Evolutionary conservation across 2,329 filamentous ascomycete species (phyloP), one percentile per base, ranked within the genome.

Genomic region (Cercospora nicotianae): DNA sequence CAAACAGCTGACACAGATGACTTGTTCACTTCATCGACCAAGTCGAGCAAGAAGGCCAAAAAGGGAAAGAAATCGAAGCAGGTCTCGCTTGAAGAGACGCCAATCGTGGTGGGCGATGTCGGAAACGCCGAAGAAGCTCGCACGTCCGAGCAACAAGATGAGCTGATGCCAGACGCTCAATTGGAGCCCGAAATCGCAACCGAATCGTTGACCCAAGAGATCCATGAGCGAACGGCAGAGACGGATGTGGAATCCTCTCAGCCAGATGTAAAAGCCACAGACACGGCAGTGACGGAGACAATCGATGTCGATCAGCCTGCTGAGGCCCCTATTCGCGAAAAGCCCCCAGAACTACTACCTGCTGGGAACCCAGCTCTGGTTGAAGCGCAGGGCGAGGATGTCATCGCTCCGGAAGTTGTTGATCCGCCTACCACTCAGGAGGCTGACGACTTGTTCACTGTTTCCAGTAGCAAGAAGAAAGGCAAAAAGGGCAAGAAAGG

Each of bases 401-500:
- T 30, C 20, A 12, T 51, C 13, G 31, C 20, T 23, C 31, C 12
- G 3, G 20, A 33, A 36, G 30, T 28, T 8, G 23, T n/a, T 13
- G 23, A 55, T 5, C 1, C 30, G 16, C 61, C 28, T 31, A 20
- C 28, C 20, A 20, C 58, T 28, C 28, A 45, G 23, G 59, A 64
- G 58, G 39, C 45, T 26, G 68, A 68, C n/a, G 63, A 65, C 26
- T 51, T 59, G 7, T 63, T 57, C 16, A n/a, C 51, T 30, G 16
- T 39, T 28, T 58, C 66, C 16, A 67, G 28, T 36, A 28, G 39
- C 31, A 70, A 72, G 58, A 71, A 69, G 51, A 75, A 69, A 61
- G 67, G 67, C 57, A 75, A 72, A 55, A 79, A 78, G 65, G 71
- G 71, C 60, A 80, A 79, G 73, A 64, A 64, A 20, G 42, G 20